Evolutionary conservation across 2,329 filamentous ascomycete genomes (phyloP), one percentile per base, ranked within the genome.

Genomic region (Ascochyta rabiei): DNA sequence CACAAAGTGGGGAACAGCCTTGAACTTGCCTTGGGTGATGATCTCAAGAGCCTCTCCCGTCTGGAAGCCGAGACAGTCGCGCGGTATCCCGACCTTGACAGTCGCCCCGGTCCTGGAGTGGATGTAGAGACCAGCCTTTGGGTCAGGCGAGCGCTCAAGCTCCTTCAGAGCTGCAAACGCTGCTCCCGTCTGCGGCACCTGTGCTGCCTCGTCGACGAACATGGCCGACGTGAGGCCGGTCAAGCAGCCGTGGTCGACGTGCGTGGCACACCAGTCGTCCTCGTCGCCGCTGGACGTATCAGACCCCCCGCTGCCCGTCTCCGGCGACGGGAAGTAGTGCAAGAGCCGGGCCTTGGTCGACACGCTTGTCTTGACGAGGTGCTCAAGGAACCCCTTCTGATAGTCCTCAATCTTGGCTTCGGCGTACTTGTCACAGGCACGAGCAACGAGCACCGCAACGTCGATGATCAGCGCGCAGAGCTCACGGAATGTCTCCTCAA

Each of bases 1-100:
- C 8, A 99, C 95, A 75, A 96, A 98, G 79, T 99, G 95, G 62
- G 95, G 93, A 57, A 98, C 95, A 1, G 95, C 95, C 76, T 89
- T 91, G 80, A 99, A 96, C 69, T 85, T 87, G 9, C 95, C 95
- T n/a, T 84, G 81, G 0, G 93, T 98, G 71, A 99, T 97, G 53
- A 91, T 82, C 77, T 98, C 89, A 45, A 99, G 80, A 0, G 93
- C 89, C 77, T 97, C 91, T 2, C 93, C 95, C 0, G 93, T 99
- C 80, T 99, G 93, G 73, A 99, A 99, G 0, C 91, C 95, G 44
- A 99, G 88, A 75, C 91, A 95, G 71, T 96, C 92, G 37, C 87
- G 83, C 1, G 93, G 95, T 61, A 99, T 97, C 70, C 88, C 87
- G 64, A 98, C 91, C 76, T 98, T 95, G n/a, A 93, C 89, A 1